Conservation (phyloP, 768 basidiomycete species). For the Chalciporus sphaerocephalus region DNA sequence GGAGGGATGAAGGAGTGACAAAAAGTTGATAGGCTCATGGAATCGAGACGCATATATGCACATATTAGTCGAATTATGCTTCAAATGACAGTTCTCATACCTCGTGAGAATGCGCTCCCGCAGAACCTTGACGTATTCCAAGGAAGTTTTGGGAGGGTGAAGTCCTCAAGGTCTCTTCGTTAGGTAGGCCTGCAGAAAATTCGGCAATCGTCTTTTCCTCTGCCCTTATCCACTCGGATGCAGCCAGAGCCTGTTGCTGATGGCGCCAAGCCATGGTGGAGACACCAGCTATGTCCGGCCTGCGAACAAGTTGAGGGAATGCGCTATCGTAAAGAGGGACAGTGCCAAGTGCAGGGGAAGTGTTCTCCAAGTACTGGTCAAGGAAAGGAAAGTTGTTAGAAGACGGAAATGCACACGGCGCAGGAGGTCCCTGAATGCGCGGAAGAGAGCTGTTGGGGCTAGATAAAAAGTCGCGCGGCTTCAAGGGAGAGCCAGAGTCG, state of each 20-base stretch:
- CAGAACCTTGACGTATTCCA: conserved; percentile 24
- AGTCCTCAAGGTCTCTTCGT: conserved; percentile 28
- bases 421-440: conserved; percentile 21
- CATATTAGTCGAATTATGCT: conserved; percentile 13
- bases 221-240: conserved; percentile 43
- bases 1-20: conserved; percentile 79
- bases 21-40: conserved; percentile 79
- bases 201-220: conserved; percentile 28
- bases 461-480: conserved; percentile 29
- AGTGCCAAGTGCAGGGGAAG: conserved; percentile 35
- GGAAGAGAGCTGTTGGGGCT: conserved; percentile 21
- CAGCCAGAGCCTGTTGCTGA: conserved; percentile 26
- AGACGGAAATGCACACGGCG: conserved; percentile 14
- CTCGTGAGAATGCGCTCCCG: conserved; percentile 43
- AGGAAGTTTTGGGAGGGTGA: conserved; percentile 27
- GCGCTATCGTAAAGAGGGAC: conserved; percentile 34
- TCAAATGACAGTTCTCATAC: conserved; percentile 33
- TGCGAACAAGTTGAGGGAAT: conserved; percentile 25
- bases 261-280: conserved; percentile 21
- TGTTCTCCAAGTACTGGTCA: conserved; percentile 49
- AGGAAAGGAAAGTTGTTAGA: conserved; percentile 40
- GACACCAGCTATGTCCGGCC: conserved; percentile 13
- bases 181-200: conserved; percentile 20
- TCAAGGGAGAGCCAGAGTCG: conserved; percentile 39
- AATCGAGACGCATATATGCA: conserved; percentile 9